These are phyloP conservation scores for Fistulinella cinereoalba DNA, from an alignment of 1,284 basidiomycete species.

Conservation along the genomic window DNA sequence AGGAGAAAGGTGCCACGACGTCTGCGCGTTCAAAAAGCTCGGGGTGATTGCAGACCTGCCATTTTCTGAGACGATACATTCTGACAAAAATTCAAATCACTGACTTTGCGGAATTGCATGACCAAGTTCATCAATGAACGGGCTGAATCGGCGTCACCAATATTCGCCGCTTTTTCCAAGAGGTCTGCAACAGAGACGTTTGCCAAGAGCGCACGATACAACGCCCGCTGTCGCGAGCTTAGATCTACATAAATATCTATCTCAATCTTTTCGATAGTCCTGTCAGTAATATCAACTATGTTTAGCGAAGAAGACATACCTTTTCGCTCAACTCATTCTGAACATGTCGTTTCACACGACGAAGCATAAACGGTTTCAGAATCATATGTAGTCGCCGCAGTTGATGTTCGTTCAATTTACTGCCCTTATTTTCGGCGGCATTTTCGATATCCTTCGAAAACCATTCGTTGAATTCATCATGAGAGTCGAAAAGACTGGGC, in stretches of 20 bases:
- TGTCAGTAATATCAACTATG: constrained; percentile 2
- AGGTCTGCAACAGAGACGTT: constrained; percentile 96
- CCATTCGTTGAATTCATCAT: constrained; percentile 99
- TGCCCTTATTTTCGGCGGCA: constrained; percentile 87
- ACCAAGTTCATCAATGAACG: constrained; percentile 98
- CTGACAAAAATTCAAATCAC: constrained; percentile 6
- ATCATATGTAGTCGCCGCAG: constrained; percentile 97
- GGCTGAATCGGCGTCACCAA: constrained; percentile 87
- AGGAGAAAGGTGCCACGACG: constrained; percentile 90
- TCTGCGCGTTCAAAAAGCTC: constrained; percentile 98
- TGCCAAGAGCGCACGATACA: constrained; percentile 88
- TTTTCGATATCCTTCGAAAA: constrained; percentile 99
- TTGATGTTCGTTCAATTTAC: constrained; percentile 94
- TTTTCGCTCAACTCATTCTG: constrained; percentile 99
- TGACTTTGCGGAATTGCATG: constrained; percentile 98
- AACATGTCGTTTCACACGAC: constrained; percentile 96
- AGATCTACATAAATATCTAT: constrained; percentile 95
- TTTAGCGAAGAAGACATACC: constrained; percentile 42
- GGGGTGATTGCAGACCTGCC: constrained; percentile 94
- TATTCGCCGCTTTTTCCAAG: constrained; percentile 87
- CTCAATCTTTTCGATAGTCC: constrained; percentile 71
- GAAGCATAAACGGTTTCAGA: constrained; percentile 98
- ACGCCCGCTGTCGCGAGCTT: constrained; percentile 88
- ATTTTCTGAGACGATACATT: constrained; percentile 5
- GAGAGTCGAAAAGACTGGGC: constrained; percentile 98